These are phyloP conservation scores for Datura wrightii DNA, from an alignment of 257 asterid species.

Conservation along the genomic window DNA sequence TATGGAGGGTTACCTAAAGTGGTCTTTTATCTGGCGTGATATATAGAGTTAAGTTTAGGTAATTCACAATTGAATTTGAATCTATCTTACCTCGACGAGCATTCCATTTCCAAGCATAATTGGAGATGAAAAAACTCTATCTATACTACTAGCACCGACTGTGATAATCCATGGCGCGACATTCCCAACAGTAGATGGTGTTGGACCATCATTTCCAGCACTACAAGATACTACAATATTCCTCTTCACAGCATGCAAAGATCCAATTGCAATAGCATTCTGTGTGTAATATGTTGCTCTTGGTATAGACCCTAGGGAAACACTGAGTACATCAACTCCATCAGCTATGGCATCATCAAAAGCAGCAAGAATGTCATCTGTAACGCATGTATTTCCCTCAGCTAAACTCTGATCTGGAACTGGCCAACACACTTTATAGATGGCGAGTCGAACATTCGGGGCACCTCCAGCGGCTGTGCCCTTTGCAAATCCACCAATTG, in stretches of 20 bases:
- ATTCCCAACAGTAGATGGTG: constrained; percentile 39
- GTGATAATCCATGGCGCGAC: constrained; percentile 57
- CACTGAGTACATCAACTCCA: constrained; percentile 50
- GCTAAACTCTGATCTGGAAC: constrained; percentile 22
- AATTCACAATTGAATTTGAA: background rate
- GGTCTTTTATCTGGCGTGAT: too few species aligned
- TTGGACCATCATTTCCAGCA: constrained; percentile 52
- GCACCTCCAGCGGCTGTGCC: constrained; percentile 59
- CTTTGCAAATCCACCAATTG: constrained; percentile 46
- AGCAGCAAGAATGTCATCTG: constrained; percentile 49
- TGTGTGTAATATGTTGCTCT: constrained; percentile 22
- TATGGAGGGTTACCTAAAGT: too few species aligned
- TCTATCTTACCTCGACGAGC: constrained; percentile 35
- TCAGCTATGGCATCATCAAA: constrained; percentile 58
- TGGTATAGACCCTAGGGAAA: constrained; percentile 40
- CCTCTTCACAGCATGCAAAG: constrained; percentile 46
- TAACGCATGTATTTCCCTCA: constrained; percentile 37
- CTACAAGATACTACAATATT: constrained; percentile 49
- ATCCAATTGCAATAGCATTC: constrained; percentile 44
- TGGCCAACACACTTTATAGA: constrained; percentile 56
- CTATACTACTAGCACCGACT: constrained; percentile 53
- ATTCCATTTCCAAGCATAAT: constrained; percentile 48
- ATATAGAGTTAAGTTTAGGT: too few species aligned
- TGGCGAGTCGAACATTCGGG: constrained; percentile 47
- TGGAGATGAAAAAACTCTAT: constrained; percentile 44